Base-by-base conservation (phyloP, 345 rosid genomes). In the Alliaria petiolata region DNA sequence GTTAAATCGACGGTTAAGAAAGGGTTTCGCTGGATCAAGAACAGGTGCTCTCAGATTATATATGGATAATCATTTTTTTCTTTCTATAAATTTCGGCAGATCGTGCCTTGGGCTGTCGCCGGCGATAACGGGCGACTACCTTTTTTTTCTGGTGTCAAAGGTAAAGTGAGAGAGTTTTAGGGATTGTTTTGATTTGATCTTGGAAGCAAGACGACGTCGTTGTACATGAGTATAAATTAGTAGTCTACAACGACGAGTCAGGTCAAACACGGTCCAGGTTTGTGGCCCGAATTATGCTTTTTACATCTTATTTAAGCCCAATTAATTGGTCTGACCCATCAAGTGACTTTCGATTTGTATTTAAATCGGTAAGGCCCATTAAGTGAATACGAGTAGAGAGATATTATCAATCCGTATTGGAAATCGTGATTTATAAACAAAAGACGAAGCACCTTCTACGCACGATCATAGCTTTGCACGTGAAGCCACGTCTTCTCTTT, bases 11-110 rank as follows among this genome's bases (percentile, higher is more conserved):
- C 92, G 3, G 69, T 85, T 31, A 84, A 70, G 42, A 82, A 77
- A 19, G 84, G 92, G 4, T 62, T 83, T 49, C 85, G 79, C 53
- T 89, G 96, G 96, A 82, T 89, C 79, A 87, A 84, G 62, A 82
- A 65, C 77, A 83, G 76, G 63, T 87, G 83, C 70, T 85, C 85
- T 17, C 78, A 56, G 73, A 71, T 87, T 61, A 65, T 77, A 8
- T 82, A 83, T 42, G 76, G 85, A 1, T 79, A 78, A 77, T 80
- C 3, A 2, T 10, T 6, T 7, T 3, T 20, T 9, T 19, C 4
- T 28, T 52, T 15, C 3, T 2, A n/a, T n/a, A n/a, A n/a, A n/a
- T n/a, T n/a, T 47, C 62, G 69, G 64, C 34, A 69, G 22, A 17
- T 58, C 15, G 40, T 71, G 45, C n/a, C 20, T 62, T 52, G 44